Percentiles rank a stretch among this genome's conserved stretches.
Conservation (phyloP, 169 alveolate genomes). For the Besnoitia besnoiti region DNA sequence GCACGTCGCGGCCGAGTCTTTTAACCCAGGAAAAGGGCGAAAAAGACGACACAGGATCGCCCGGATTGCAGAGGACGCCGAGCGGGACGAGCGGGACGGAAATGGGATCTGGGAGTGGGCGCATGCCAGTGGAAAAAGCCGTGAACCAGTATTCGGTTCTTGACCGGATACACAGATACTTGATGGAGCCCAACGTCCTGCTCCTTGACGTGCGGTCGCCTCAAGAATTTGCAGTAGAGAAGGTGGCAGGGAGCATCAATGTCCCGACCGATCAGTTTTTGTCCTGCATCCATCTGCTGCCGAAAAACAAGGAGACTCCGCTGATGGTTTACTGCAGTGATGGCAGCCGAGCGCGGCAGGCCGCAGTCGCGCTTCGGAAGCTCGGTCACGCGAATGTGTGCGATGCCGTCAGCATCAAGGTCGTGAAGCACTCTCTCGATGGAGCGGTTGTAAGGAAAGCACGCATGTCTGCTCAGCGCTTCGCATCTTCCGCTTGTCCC, state of each 20-base stretch:
- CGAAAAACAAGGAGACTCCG: slow-evolving; percentile 28
- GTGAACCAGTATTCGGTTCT: background rate
- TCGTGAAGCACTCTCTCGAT: slow-evolving; percentile 25
- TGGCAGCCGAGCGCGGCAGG: slow-evolving; percentile 26
- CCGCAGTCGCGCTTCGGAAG: slow-evolving; percentile 28
- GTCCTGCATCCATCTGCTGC: slow-evolving; percentile 15
- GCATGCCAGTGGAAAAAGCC: background rate
- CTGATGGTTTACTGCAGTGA: slow-evolving; percentile 28
- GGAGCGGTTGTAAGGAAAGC: slow-evolving; percentile 42
- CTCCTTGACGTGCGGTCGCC: slow-evolving; percentile 31
- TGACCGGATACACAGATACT: slow-evolving; percentile 13
- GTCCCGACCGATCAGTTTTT: slow-evolving; percentile 1
- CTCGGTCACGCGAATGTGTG: slow-evolving; percentile 30
- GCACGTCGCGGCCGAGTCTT: background rate
- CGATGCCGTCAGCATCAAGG: slow-evolving; percentile 29
- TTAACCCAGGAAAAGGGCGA: background rate
- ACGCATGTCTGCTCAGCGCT: background rate
- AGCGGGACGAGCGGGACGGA: background rate
- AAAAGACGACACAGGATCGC: background rate
- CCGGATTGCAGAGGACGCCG: background rate
- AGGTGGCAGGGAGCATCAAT: slow-evolving; percentile 14
- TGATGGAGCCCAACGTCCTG: slow-evolving; percentile 3
- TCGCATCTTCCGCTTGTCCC: background rate
- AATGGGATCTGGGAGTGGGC: background rate
- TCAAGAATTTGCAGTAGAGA: slow-evolving; percentile 16